Base-by-base conservation (phyloP, 2,329 filamentous ascomycete genomes). In the Colletotrichum musae region DNA sequence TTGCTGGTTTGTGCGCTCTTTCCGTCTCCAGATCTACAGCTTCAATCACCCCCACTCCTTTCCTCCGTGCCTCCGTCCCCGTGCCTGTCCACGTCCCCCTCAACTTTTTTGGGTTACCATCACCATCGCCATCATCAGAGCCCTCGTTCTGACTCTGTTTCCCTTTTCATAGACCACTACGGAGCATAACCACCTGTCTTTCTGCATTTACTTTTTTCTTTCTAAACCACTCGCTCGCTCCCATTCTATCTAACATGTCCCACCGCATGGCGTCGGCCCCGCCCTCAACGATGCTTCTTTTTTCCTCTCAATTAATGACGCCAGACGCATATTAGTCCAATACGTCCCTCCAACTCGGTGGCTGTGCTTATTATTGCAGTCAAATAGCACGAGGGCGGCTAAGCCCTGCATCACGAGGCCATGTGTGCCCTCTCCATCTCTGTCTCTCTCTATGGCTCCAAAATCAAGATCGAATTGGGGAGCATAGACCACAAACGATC, bases 331-430 rank as follows among this genome's bases (percentile, higher is more conserved):
- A 6, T 24, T 65, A 36, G 60, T 26, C 13, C 28, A 7, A 47
- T 36, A 6, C 39, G 18, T 16, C 18, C 15, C 28, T n/a, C 58
- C 32, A 21, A n/a, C n/a, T 24, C 39, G 13, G 66, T 69, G 62
- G 66, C 66, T 57, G 43, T 66, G 66, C 62, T 51, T 52, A 48
- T 58, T 59, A 43, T 41, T 59, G 39, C 57, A 56, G 26, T 50
- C 18, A 16, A 5, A 2, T 47, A 43, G 41, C 41, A 7, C 24
- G 59, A 47, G 50, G 50, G 59, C 39, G 59, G 59, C 50, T 60
- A 52, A 52, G 47, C 47, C 58, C 58, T 62, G 64, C 58, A 67
- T 21, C 41, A n/a, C 28, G 13, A 36, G 32, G 32, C 32, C 32
- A 36, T 36, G 32, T 36, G 32, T 36, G 32, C 32, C 28, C 43